Base-by-base conservation (phyloP, 176 grass and related monocot species). In the Tillandsia fasciculata region DNA sequence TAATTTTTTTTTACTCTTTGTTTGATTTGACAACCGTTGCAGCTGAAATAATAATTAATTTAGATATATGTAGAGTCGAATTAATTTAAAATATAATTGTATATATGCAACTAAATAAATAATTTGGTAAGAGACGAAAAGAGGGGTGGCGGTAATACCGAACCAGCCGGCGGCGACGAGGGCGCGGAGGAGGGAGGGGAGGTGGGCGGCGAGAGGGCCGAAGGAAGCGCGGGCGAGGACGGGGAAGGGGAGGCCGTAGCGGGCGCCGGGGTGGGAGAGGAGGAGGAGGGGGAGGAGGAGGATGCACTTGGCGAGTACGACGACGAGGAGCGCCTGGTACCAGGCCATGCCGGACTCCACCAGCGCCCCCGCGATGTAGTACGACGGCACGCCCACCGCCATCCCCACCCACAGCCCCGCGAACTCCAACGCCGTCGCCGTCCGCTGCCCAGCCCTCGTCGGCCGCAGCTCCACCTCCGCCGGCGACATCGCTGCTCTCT, bases 161-260 rank as follows among this genome's bases (percentile, higher is more conserved):
- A 58, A 80, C 82, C 82, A 84, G 27, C 82, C 82, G 54, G 77
- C 79, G 48, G 82, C 77, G 67, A 85, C 77, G 64, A 85, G 50
- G 42, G 77, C 82, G 2, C 78, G 78, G 24, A 80, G 49, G 66
- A 80, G 70, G 3, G 78, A 26, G 18, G 78, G 70, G 22, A 80
- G n/a, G 24, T 50, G 67, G 70, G 70, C 27, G 20, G 70, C 78
- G n/a, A 56, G 67, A 58, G 52, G 53, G 13, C 78, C 78, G 63
- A 80, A 80, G 33, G 78, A 65, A 12, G 78, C 14, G 8, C 63
- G 78, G 22, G 67, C 64, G 50, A 80, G 64, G 51, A 80, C 1
- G n/a, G 78, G 78, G 28, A 80, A 80, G 70, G 78, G 57, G 64
- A 80, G 4, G 70, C 70, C 63, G 29, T 80, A 80, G 22, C 52